These are phyloP conservation scores for Xylariaceae sp. DNA, from an alignment of 2,329 filamentous ascomycete genomes.

Conservation along the genomic window DNA sequence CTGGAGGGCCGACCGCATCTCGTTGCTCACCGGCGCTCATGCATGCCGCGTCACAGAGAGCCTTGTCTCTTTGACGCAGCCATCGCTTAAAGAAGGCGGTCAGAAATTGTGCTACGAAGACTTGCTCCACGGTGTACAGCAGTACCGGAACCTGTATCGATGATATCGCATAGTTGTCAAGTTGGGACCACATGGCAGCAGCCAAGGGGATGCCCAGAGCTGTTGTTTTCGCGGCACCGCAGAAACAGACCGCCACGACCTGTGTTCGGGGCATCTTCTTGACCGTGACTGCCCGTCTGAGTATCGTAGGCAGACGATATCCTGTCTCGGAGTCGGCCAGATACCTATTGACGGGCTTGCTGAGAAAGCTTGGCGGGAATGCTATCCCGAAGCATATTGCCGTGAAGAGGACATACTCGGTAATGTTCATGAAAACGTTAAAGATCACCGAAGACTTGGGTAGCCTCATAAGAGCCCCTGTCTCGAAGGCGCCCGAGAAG, in stretches of 20 bases:
- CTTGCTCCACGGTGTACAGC: slow-evolving; percentile 53
- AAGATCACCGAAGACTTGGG: slow-evolving; percentile 56
- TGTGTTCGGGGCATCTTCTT: slow-evolving; percentile 51
- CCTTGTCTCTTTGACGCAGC: slow-evolving; percentile 24
- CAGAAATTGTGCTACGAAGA: slow-evolving; percentile 26
- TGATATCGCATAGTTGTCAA: slow-evolving; percentile 45
- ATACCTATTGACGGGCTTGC: slow-evolving; percentile 24
- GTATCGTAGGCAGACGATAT: slow-evolving; percentile 17
- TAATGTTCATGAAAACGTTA: slow-evolving; percentile 60
- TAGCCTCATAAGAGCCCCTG: slow-evolving; percentile 50
- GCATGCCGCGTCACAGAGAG: slow-evolving; percentile 14
- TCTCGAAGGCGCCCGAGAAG: slow-evolving; percentile 59
- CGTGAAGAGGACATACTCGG: slow-evolving; percentile 55
- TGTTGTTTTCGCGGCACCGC: slow-evolving; percentile 65
- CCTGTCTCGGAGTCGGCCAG: slow-evolving; percentile 25
- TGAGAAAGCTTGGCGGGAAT: slow-evolving; percentile 31
- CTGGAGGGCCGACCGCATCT: neutral
- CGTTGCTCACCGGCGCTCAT: slow-evolving; percentile 1
- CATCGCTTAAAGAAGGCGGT: slow-evolving; percentile 38
- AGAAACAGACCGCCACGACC: slow-evolving; percentile 65
- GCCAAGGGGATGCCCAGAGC: slow-evolving; percentile 61
- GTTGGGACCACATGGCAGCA: slow-evolving; percentile 57
- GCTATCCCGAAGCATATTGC: slow-evolving; percentile 49
- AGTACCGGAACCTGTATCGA: slow-evolving; percentile 58
- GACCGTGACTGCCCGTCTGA: slow-evolving; percentile 33